Conservation (phyloP, 345 rosid genomes). For the Melastoma malabathricum region DNA sequence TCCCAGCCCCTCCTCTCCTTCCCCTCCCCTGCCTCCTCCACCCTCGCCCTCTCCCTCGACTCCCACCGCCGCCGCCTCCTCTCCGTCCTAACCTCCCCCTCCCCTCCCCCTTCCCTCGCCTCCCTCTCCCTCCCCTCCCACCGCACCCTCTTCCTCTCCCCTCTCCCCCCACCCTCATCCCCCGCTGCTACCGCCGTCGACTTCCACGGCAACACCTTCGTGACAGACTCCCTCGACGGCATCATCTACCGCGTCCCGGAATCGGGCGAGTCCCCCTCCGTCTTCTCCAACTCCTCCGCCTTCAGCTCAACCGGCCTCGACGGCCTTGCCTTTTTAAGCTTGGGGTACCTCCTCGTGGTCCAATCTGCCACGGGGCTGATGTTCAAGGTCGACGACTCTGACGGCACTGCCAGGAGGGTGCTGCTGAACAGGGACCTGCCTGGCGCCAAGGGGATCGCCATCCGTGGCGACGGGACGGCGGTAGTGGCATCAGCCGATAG, state of each 20-base stretch:
- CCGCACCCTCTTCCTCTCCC: conserved; percentile 44
- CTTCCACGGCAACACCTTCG: conserved; percentile 5
- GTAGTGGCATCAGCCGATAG: too few species aligned
- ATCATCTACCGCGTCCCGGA: too few species aligned
- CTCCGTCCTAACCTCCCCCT: conserved; percentile 38
- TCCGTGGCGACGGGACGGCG: too few species aligned
- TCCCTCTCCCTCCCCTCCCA: conserved; percentile 43
- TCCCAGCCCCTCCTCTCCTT: conserved; percentile 41
- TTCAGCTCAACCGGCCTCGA: conserved; percentile 82
- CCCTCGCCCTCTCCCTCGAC: conserved; percentile 24
- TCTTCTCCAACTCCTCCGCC: conserved; percentile 16
- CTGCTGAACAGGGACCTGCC: not conserved
- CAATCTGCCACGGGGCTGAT: too few species aligned
- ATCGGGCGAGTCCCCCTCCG: too few species aligned
- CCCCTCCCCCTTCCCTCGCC: conserved; percentile 60
- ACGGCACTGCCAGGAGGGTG: conserved; percentile 47
- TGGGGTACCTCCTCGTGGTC: conserved; percentile 55
- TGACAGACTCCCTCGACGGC: not conserved
- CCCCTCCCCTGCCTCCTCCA: conserved; percentile 38
- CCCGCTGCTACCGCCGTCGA: conserved; percentile 21
- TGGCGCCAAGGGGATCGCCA: too few species aligned
- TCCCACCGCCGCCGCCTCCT: conserved; percentile 12
- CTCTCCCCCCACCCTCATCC: conserved; percentile 69
- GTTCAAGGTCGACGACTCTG: conserved; percentile 44
- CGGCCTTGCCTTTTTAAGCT: conserved; percentile 74